Conservation (phyloP, 1,284 basidiomycete species). For the Hemileia vastatrix region DNA sequence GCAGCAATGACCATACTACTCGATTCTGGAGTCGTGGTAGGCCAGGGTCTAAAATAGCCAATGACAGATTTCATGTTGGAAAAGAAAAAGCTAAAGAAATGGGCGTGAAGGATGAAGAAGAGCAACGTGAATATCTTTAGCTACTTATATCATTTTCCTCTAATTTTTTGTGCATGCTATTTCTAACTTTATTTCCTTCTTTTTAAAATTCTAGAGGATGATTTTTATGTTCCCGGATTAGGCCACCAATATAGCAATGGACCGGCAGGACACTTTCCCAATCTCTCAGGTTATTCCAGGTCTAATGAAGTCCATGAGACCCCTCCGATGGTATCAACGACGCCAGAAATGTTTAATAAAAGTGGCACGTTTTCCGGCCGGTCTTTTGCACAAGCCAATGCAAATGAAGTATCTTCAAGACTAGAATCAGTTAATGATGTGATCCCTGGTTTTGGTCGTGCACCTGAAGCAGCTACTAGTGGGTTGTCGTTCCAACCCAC, state of each 20-base stretch:
- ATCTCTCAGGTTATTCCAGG: too few relatives aligned
- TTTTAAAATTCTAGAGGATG: slow-evolving; percentile 19
- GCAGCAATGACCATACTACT: slow-evolving; percentile 93
- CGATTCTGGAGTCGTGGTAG: slow-evolving; percentile 89
- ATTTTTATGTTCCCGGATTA: slow-evolving; percentile 22
- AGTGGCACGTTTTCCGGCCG: not conserved
- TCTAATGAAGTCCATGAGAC: too few relatives aligned
- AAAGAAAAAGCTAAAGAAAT: slow-evolving; percentile 20
- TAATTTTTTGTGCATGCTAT: not conserved
- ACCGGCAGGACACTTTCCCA: not conserved
- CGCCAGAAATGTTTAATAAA: not conserved
- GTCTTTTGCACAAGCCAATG: too few relatives aligned
- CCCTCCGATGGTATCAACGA: not conserved
- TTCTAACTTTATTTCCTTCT: not conserved
- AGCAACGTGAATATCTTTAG: slow-evolving; percentile 10
- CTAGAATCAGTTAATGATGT: not conserved
- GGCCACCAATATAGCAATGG: slow-evolving; percentile 12
- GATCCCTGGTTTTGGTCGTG: slow-evolving; percentile 20
- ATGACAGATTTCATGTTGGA: slow-evolving; percentile 25
- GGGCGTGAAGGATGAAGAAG: slow-evolving; percentile 23
- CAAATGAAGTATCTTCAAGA: too few relatives aligned
- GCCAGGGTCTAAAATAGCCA: slow-evolving; percentile 50
- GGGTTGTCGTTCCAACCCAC: slow-evolving; percentile 9
- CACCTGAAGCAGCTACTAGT: slow-evolving; percentile 8
- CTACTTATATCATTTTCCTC: not conserved